Evolutionary conservation across 1,284 basidiomycete species (phyloP), one percentile per base, ranked within the genome.

Genomic region (Trametes hirsuta): DNA sequence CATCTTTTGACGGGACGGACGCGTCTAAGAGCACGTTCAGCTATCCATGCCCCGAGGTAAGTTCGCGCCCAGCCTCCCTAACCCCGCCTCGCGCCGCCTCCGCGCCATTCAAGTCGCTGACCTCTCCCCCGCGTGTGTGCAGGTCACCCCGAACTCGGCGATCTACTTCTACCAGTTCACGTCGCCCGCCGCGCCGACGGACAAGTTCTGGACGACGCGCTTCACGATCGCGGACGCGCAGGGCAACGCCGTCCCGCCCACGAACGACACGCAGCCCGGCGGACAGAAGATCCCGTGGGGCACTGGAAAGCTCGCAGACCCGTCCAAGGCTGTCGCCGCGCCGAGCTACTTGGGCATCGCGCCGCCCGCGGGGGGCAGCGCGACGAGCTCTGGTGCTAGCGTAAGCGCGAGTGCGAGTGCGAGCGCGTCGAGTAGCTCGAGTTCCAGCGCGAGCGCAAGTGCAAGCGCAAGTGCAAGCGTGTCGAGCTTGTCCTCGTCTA

Each of bases 101-200:
- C 25, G 1, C 4, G 34, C 18, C 48, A 12, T 58, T 41, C 36
- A 15, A 42, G 8, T 15, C 6, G 35, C 41, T 51, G 21, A 47
- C 45, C 18, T 8, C 37, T 21, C 48, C 4, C 9, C 42, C 21
- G 25, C 40, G 36, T 37, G 12, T 36, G 9, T 21, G 5, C 67
- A 88, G 80, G 91, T 95, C 24, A 76, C 76, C 14, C 84, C 86
- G 35, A 80, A 90, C 72, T 80, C 91, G 2, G 74, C 84, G 36
- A 86, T 93, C 67, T 94, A 92, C 76, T 93, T 94, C 79, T 92
- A 90, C 74, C 88, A 91, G 70, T 92, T 87, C 78, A 79, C 82
- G 12, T 74, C 82, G 2, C 75, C 80, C 0, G 68, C 66, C 3
- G 71, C 79, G 0, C 9, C 70, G 22, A 72, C 77, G 62, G 79